phyloP scores from a whole-genome alignment of 192 early-diverging fungal genomes.

The Mortierella claussenii region DNA sequence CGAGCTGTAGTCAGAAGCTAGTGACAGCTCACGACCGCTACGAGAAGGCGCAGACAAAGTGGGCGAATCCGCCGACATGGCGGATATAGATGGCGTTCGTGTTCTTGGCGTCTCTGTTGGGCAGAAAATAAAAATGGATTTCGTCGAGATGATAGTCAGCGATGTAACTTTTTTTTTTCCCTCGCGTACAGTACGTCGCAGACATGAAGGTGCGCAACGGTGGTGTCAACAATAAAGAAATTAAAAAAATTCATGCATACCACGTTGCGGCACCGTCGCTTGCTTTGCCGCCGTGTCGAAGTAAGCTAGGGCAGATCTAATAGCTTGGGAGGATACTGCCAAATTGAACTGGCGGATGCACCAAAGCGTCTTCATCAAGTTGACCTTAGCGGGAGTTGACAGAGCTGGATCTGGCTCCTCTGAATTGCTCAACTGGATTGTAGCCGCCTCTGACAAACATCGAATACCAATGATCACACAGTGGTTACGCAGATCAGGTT shows the following conservation, averaged over 20 bases:
- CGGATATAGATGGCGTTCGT: slow-evolving; percentile 15
- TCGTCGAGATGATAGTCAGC: no score
- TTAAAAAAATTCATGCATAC: no score
- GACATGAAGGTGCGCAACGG: no score
- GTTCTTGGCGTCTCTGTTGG: not conserved
- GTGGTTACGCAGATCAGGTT: slow-evolving; percentile 21
- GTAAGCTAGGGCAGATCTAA: slow-evolving; percentile 6
- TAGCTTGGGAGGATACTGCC: slow-evolving; percentile 5
- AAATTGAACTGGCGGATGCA: slow-evolving; percentile 42
- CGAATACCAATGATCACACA: slow-evolving; percentile 16
- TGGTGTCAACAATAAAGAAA: no score
- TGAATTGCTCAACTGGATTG: slow-evolving; percentile 29
- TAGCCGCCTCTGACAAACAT: slow-evolving; percentile 40
- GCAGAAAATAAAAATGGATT: not conserved
- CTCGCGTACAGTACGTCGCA: no score
- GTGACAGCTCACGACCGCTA: slow-evolving; percentile 12
- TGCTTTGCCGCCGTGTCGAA: slow-evolving; percentile 15
- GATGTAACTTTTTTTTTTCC: no score
- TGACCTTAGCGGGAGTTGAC: slow-evolving; percentile 47
- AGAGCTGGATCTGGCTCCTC: slow-evolving; percentile 37
- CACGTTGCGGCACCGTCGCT: not conserved
- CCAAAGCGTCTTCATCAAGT: slow-evolving; percentile 47
- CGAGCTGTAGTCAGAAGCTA: slow-evolving; percentile 28
- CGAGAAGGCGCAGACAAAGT: not conserved
- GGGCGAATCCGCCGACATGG: slow-evolving; percentile 14